These are phyloP conservation scores for Colletotrichum sp. DNA, from an alignment of 2,329 filamentous ascomycete species.

Conservation along the genomic window DNA sequence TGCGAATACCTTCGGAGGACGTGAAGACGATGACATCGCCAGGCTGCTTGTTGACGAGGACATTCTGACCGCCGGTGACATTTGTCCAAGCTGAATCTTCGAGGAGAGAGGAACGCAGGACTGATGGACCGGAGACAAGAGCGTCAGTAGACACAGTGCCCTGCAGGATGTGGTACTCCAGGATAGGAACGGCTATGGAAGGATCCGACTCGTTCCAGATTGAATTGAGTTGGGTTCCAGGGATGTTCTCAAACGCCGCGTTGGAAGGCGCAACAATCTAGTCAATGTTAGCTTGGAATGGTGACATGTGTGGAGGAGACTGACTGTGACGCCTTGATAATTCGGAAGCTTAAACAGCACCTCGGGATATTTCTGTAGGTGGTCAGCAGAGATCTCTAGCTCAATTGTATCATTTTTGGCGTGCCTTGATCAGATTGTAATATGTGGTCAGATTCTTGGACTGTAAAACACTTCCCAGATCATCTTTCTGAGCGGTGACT, in stretches of 20 bases:
- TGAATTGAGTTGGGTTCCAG: conserved; percentile 52
- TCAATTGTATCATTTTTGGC: neutral
- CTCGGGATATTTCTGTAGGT: conserved; percentile 48
- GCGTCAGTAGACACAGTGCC: conserved; percentile 47
- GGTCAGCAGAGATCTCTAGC: neutral
- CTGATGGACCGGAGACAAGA: conserved; percentile 38
- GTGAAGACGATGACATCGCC: conserved; percentile 43
- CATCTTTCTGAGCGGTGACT: conserved; percentile 25
- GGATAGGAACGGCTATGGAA: conserved; percentile 50
- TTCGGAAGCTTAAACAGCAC: conserved; percentile 48
- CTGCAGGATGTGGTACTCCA: conserved; percentile 67
- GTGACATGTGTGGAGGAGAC: conserved; percentile 8
- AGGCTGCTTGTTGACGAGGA: conserved; percentile 49
- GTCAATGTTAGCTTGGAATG: neutral
- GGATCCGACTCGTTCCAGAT: conserved; percentile 49
- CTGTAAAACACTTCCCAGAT: conserved; percentile 43
- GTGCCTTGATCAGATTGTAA: conserved; percentile 46
- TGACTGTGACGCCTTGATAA: conserved; percentile 47
- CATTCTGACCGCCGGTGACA: conserved; percentile 53
- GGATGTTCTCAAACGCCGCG: conserved; percentile 59
- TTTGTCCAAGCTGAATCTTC: conserved; percentile 46
- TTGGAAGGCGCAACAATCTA: conserved; percentile 63
- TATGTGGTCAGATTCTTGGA: conserved; percentile 48
- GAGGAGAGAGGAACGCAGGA: conserved; percentile 49
- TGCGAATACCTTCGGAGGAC: conserved; percentile 44